Conservation (phyloP, 2,329 filamentous ascomycete genomes). For the Sclerotinia sclerotiorum region DNA sequence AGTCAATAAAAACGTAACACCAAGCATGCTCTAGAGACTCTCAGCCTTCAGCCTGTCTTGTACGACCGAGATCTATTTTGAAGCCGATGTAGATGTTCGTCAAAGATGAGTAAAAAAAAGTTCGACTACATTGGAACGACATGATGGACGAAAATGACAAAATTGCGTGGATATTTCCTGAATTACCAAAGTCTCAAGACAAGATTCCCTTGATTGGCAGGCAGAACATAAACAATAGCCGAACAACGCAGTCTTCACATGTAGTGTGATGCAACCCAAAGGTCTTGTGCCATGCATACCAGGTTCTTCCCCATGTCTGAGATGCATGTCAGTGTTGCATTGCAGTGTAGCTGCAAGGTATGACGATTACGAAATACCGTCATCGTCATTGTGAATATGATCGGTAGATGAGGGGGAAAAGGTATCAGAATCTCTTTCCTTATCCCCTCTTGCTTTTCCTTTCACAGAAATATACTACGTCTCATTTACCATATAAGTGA, state of each 20-base stretch:
- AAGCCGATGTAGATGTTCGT: no score
- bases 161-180: no score
- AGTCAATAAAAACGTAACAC: no score
- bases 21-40: no score
- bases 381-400: not conserved
- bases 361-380: not conserved
- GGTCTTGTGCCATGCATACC: not conserved
- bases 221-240: not conserved
- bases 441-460: no score
- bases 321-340: not conserved
- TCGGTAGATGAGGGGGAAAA: not conserved
- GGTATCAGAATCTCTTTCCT: not conserved
- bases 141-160: no score
- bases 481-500: not conserved
- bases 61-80: no score
- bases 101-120: no score
- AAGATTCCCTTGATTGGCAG: no score
- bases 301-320: constrained; percentile 4
- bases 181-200: no score
- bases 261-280: not conserved
- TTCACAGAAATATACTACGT: not conserved
- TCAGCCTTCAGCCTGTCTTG: no score
- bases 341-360: not conserved
- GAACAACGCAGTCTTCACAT: not conserved
- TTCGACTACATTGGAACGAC: no score